Percentiles rank a stretch among this genome's conserved stretches.
Evolutionary conservation across 1,284 basidiomycete genomes (phyloP).

Genomic region (Tylopilus sp.): DNA sequence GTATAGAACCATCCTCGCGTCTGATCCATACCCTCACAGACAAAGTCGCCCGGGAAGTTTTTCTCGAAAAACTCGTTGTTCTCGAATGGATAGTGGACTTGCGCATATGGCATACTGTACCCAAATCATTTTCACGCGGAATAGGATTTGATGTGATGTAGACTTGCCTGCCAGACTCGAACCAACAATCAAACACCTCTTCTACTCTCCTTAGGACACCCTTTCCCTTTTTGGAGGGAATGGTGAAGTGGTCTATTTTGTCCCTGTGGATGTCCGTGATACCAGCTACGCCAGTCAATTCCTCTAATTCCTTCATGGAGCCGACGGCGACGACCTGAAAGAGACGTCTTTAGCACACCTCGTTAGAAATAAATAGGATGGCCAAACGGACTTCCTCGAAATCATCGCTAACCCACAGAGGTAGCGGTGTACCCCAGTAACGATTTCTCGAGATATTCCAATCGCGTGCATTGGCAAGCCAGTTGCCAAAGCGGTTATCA

Average conservation of each 20-base stretch:
- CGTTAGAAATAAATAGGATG: background rate
- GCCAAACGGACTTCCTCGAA: constrained; percentile 74
- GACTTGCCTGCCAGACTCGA: constrained; percentile 95
- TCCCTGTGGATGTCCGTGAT: constrained; percentile 97
- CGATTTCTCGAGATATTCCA: constrained; percentile 99
- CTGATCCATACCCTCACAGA: constrained; percentile 97
- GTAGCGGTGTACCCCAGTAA: constrained; percentile 99
- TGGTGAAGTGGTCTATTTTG: constrained; percentile 96
- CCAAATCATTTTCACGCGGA: constrained; percentile 10
- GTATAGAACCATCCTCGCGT: constrained; percentile 99
- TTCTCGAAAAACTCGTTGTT: constrained; percentile 90
- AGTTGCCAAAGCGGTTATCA: constrained; percentile 96
- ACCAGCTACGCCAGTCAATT: constrained; percentile 86
- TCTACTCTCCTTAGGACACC: constrained; percentile 91
- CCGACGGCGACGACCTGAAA: constrained; percentile 86
- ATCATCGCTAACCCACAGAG: constrained; percentile 97
- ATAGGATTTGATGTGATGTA: background rate
- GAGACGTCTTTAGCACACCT: background rate
- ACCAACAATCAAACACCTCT: constrained; percentile 99
- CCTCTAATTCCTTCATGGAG: constrained; percentile 91
- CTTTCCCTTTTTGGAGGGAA: constrained; percentile 93
- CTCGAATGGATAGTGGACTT: constrained; percentile 98
- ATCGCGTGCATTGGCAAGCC: constrained; percentile 97
- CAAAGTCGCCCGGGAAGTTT: constrained; percentile 97
- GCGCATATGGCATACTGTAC: constrained; percentile 97